A percentile compares a stretch with the other conserved stretches of the same genome.
These are phyloP conservation scores for Zygosaccharomyces sapae DNA, from an alignment of 1,139 yeast genomes.

Conservation along the genomic window DNA sequence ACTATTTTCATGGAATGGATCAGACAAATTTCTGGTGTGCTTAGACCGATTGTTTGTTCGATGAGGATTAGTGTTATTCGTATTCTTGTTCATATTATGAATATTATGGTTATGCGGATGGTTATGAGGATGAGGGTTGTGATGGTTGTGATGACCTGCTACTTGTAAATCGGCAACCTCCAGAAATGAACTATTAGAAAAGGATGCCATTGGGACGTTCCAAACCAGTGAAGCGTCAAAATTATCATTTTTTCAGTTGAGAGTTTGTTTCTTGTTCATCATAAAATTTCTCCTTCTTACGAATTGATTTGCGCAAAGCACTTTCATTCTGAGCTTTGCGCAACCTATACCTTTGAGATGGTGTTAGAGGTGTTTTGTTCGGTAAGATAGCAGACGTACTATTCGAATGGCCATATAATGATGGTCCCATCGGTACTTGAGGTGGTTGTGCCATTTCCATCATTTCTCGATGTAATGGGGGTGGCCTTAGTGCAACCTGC, in stretches of 20 bases:
- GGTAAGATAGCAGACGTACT: conserved; percentile 30
- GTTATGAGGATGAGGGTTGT: conserved; percentile 16
- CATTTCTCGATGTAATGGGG: conserved; percentile 2
- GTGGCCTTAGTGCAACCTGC: conserved; percentile 16
- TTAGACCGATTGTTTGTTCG: neutral
- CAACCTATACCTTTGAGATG: conserved; percentile 40
- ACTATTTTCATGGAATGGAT: conserved; percentile 1
- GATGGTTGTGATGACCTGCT: conserved; percentile 8
- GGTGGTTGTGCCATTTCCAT: conserved; percentile 7
- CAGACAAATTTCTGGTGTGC: neutral
- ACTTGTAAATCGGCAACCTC: conserved; percentile 16
- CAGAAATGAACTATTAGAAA: conserved; percentile 39
- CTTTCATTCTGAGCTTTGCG: conserved; percentile 38
- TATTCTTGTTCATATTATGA: conserved; percentile 12
- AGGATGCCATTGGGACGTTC: conserved; percentile 47
- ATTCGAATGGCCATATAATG: conserved; percentile 19
- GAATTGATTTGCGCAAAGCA: conserved; percentile 34
- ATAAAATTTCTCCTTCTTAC: conserved; percentile 41
- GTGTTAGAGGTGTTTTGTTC: conserved; percentile 32
- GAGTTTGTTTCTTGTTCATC: conserved; percentile 39
- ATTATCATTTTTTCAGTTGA: conserved; percentile 28
- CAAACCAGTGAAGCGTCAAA: conserved; percentile 42
- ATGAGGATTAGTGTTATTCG: neutral
- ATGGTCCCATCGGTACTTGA: conserved; percentile 9
- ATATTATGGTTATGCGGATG: neutral